These are phyloP conservation scores for Aureobasidium sp. DNA, from an alignment of 2,329 filamentous ascomycete genomes.

Conservation along the genomic window DNA sequence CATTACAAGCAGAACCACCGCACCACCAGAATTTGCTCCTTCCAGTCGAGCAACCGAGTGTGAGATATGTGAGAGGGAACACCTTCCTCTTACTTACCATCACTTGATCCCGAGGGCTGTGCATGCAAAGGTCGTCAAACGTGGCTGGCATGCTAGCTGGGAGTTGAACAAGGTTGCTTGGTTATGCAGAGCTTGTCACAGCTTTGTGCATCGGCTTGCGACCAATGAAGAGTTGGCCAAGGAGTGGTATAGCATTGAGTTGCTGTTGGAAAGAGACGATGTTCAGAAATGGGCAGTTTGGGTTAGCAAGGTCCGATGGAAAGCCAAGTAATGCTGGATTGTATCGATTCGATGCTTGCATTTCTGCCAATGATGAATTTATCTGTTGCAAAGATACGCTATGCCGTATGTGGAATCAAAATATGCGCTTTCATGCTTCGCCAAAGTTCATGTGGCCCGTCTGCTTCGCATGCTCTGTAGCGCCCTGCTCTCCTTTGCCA, in stretches of 20 bases:
- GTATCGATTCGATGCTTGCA: background rate
- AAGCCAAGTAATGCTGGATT: conserved; percentile 29
- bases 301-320: conserved; percentile 70
- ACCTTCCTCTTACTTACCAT: conserved; percentile 74
- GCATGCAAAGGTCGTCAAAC: conserved; percentile 67
- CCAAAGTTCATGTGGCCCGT: conserved; percentile 55
- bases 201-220: conserved; percentile 69
- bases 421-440: conserved; percentile 29
- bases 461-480: conserved; percentile 54
- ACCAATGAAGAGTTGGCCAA: conserved; percentile 71
- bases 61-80: conserved; percentile 69
- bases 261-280: conserved; percentile 62
- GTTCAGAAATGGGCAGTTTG: conserved; percentile 64
- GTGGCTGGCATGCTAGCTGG: conserved; percentile 71
- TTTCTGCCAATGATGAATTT: background rate
- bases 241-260: conserved; percentile 65
- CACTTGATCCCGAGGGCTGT: conserved; percentile 75
- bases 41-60: conserved; percentile 47
- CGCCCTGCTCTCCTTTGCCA: conserved; percentile 59
- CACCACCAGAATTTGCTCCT: conserved; percentile 57
- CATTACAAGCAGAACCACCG: conserved; percentile 48
- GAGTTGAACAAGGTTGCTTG: conserved; percentile 75
- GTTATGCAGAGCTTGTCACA: conserved; percentile 79
- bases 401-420: background rate
- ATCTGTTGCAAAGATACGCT: background rate